Base-by-base conservation (phyloP, 805 yeast genomes). In the Starmerella potacharoeniae region DNA sequence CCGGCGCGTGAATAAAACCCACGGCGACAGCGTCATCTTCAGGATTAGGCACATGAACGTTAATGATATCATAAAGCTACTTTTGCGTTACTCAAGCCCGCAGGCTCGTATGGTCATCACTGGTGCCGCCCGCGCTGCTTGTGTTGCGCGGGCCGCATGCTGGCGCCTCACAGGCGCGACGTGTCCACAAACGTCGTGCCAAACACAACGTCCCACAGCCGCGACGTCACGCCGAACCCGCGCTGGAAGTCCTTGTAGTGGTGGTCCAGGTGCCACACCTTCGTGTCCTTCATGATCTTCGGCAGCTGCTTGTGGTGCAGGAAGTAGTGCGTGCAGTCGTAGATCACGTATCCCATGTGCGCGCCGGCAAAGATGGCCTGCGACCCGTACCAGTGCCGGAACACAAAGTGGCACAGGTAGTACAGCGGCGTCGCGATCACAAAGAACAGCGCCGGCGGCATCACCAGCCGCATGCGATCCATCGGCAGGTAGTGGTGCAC, bases 401-500 rank as follows among this genome's bases (percentile, higher is more conserved):
- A 77, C 7, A 89, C 59, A 5, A 73, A 67, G 66, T 89, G 93
- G 16, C 93, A 93, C 53, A 86, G 69, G 61, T 73, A 79, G 72
- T 86, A 86, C 70, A 93, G 78, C 47, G 99, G 99, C 41, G 76
- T 78, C 49, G 88, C 82, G 59, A 93, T 72, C 2, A 78, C 70
- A 14, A 83, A 59, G 60, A 91, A 83, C 66, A 93, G 73, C 0
- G 97, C 76, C 50, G 99, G 99, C 3, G 99, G 99, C 86, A 93
- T 84, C 39, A 93, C 99, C 65, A 93, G 78, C 68, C 99, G 81
- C 68, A 80, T 75, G 57, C 79, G 80, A 73, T 93, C 99, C 98
- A 95, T 93, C 60, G 99, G 99, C 62, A 93, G 77, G 69, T 86
- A 93, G 71, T 93, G 99, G 69, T 93, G 99, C 51, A 90, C 84